Evolutionary conservation across 2,329 filamentous ascomycete genomes (phyloP).

Genomic region (Arthrobotrys megalospora): DNA sequence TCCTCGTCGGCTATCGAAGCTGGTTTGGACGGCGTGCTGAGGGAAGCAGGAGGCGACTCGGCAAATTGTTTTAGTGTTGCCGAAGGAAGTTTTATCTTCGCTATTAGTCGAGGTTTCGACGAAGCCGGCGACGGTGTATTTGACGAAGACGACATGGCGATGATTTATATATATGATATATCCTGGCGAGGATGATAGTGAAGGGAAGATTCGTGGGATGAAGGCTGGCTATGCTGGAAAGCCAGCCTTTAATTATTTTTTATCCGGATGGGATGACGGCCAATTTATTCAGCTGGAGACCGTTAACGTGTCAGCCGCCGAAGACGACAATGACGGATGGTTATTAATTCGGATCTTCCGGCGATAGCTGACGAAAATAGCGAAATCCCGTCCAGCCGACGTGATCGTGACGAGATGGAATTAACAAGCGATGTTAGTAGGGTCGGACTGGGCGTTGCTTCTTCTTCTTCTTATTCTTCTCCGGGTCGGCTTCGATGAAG

Average conservation of each 20-base stretch:
- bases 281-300: constrained; percentile 46
- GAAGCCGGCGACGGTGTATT: constrained; percentile 63
- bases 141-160: constrained; percentile 49
- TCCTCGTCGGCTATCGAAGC: constrained; percentile 67
- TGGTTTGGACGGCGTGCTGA: constrained; percentile 69
- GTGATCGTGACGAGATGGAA: constrained; percentile 15
- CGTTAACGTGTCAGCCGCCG: constrained; percentile 53
- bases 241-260: constrained; percentile 40
- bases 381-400: constrained; percentile 35
- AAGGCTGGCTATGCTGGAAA: constrained; percentile 44
- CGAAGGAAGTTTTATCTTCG: constrained; percentile 73
- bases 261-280: background rate
- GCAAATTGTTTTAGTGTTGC: constrained; percentile 71
- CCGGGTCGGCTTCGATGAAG: background rate
- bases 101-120: constrained; percentile 67
- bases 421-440: constrained; percentile 2
- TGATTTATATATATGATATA: constrained; percentile 11
- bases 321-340: constrained; percentile 26
- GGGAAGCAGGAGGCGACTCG: constrained; percentile 66
- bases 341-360: constrained; percentile 34
- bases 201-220: background rate
- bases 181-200: constrained; percentile 7
- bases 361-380: constrained; percentile 41
- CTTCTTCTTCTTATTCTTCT: background rate
- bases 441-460: constrained; percentile 3